Percentiles rank a stretch among this genome's conserved stretches.
These are phyloP conservation scores for Fusarium proliferatum DNA, from an alignment of 2,329 filamentous ascomycete species.

Conservation along the genomic window DNA sequence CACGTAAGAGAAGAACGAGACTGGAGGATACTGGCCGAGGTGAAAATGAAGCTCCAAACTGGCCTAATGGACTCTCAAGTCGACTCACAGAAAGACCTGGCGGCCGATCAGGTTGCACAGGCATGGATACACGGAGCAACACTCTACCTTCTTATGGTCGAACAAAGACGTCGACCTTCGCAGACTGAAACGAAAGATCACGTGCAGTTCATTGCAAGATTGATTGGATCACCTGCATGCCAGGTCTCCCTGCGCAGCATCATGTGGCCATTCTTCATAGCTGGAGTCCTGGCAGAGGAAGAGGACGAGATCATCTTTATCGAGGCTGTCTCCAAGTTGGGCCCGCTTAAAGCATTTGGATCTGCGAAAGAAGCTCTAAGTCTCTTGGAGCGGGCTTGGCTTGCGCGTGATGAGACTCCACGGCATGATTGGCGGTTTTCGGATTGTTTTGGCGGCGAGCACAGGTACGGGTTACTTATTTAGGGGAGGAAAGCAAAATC, in stretches of 20 bases:
- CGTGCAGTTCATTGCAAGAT: not conserved
- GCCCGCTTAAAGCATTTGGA: not conserved
- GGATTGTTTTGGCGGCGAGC: not conserved
- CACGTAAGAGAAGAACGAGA: not conserved
- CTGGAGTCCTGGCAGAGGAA: not conserved
- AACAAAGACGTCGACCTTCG: not conserved
- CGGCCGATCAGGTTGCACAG: not conserved
- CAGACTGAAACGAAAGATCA: not conserved
- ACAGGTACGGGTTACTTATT: not conserved
- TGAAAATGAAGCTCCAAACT: not conserved
- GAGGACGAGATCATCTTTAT: not conserved
- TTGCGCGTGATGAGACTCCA: not conserved
- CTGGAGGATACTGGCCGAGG: not conserved
- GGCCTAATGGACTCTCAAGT: not conserved
- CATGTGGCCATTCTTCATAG: not conserved
- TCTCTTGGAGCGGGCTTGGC: not conserved
- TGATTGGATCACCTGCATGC: not conserved
- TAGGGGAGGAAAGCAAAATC: too few species aligned
- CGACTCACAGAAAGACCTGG: not conserved
- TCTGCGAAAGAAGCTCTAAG: not conserved
- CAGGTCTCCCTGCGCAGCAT: not conserved
- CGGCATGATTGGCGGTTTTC: not conserved
- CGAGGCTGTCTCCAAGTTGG: not conserved
- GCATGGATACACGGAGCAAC: not conserved
- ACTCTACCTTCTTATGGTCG: not conserved